Evolutionary conservation across 306 rosid species (phyloP).

Genomic region (Alnus glutinosa): DNA sequence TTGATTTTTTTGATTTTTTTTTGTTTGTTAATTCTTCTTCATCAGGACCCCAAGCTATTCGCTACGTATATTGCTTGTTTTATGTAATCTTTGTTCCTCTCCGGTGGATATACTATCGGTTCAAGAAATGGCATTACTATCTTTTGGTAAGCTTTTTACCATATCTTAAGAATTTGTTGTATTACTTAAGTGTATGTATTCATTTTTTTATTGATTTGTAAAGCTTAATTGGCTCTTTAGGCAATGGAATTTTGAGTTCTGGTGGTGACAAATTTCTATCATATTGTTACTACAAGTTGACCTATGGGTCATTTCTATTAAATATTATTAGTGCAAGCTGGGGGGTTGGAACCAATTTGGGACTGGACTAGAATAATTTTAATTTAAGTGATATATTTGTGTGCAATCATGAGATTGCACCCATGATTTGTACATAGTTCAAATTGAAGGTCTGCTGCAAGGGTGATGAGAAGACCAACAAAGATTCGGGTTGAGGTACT

Average conservation of each 20-base stretch:
- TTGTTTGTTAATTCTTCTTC: neutral
- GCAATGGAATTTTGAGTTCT: neutral
- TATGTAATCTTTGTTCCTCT: slow-evolving; percentile 86
- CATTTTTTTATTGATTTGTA: slow-evolving; percentile 8
- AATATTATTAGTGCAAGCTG: neutral
- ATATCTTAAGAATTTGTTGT: slow-evolving; percentile 3
- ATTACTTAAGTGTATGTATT: neutral
- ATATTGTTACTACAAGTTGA: neutral
- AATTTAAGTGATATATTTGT: neutral
- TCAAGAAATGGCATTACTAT: slow-evolving; percentile 96
- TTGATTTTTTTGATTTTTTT: slow-evolving; percentile 11
- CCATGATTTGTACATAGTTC: neutral
- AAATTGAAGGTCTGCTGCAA: neutral
- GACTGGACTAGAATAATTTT: neutral
- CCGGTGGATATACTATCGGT: slow-evolving; percentile 93
- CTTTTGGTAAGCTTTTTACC: slow-evolving; percentile 64
- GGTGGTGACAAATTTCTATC: neutral
- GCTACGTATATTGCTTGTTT: slow-evolving; percentile 80
- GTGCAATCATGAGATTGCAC: neutral
- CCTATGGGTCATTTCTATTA: neutral
- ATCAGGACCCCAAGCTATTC: slow-evolving; percentile 88
- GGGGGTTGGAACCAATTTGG: neutral
- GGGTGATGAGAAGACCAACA: slow-evolving; percentile 4
- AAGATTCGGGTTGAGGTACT: slow-evolving; percentile 6
- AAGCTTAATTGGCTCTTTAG: neutral